A percentile compares a stretch with the other conserved stretches of the same genome.
Conservation (phyloP, 768 basidiomycete species). For the Leucosporidium creatinivorum region DNA sequence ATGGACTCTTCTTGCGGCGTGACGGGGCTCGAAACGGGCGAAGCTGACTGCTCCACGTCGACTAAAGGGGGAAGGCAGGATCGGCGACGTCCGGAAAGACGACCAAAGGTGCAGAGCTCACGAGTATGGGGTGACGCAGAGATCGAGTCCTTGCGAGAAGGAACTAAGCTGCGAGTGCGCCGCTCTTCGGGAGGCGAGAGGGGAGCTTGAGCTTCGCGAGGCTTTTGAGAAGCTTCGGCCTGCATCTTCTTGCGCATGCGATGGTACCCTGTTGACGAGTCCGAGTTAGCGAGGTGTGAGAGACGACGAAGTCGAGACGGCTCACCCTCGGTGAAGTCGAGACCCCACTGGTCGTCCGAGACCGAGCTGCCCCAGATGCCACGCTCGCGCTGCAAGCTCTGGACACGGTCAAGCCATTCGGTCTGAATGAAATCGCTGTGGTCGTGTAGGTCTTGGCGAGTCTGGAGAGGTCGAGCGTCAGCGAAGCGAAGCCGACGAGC, state of each 20-base stretch:
- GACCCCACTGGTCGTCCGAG: not conserved
- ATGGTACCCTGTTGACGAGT: not conserved
- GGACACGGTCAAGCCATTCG: not conserved
- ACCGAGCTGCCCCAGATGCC: not conserved
- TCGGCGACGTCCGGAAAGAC: not conserved
- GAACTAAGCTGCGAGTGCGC: not conserved
- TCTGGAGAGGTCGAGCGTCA: not conserved
- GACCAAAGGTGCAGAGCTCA: not conserved
- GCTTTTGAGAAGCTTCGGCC: slow-evolving; percentile 4
- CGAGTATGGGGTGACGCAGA: not conserved
- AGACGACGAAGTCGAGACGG: not conserved
- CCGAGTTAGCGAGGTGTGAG: not conserved
- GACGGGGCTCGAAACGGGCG: not conserved
- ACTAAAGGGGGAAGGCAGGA: not conserved
- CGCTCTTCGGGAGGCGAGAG: not conserved
- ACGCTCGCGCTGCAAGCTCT: not conserved
- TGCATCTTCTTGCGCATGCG: slow-evolving; percentile 18
- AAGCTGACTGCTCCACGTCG: not conserved
- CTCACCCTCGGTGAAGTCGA: slow-evolving; percentile 15
- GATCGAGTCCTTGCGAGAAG: not conserved
- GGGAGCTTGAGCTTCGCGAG: not conserved
- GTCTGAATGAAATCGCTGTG: not conserved
- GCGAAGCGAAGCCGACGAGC: not conserved
- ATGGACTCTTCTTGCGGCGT: not conserved
- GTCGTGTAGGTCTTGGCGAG: not conserved